These are phyloP conservation scores for Saussurea involucrata DNA, from an alignment of 129 eudicot species.

Conservation along the genomic window DNA sequence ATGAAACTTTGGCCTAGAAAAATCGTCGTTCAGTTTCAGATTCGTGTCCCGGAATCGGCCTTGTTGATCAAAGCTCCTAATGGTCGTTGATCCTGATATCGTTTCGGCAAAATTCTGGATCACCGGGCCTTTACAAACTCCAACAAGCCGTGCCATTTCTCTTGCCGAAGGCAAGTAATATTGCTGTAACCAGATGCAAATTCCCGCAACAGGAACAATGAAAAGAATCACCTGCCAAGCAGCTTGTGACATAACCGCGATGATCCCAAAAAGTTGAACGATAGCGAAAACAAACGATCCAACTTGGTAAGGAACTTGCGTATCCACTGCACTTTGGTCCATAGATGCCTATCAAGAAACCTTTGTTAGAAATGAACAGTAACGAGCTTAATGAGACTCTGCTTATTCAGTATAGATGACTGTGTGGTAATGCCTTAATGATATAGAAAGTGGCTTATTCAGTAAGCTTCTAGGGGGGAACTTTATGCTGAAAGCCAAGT, in stretches of 20 bases:
- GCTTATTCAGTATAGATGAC: too few relatives aligned
- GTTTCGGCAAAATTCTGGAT: constrained; percentile 36
- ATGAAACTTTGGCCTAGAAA: constrained; percentile 40
- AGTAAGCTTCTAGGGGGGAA: too few relatives aligned
- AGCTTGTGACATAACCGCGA: constrained; percentile 29
- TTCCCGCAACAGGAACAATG: constrained; percentile 24
- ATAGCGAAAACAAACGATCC: constrained; percentile 19
- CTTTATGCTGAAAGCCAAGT: too few relatives aligned
- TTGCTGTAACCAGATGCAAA: constrained; percentile 41
- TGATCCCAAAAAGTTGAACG: constrained; percentile 32
- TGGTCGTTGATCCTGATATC: constrained; percentile 30
- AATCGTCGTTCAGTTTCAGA: constrained; percentile 33
- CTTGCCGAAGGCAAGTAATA: constrained; percentile 48
- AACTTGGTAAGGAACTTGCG: constrained; percentile 25
- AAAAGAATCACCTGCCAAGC: constrained; percentile 31
- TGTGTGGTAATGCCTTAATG: too few relatives aligned
- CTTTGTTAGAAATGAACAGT: not conserved
- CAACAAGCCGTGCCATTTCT: constrained; percentile 31
- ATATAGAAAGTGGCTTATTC: too few relatives aligned
- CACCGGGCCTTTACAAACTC: constrained; percentile 32
- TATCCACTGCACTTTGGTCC: constrained; percentile 38
- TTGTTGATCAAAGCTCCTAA: constrained; percentile 44
- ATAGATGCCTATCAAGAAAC: constrained; percentile 28
- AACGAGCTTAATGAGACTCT: too few relatives aligned
- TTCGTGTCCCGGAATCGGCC: constrained; percentile 27